Conservation (phyloP, 495 filamentous ascomycete species). For the Penicillium maclennaniae region DNA sequence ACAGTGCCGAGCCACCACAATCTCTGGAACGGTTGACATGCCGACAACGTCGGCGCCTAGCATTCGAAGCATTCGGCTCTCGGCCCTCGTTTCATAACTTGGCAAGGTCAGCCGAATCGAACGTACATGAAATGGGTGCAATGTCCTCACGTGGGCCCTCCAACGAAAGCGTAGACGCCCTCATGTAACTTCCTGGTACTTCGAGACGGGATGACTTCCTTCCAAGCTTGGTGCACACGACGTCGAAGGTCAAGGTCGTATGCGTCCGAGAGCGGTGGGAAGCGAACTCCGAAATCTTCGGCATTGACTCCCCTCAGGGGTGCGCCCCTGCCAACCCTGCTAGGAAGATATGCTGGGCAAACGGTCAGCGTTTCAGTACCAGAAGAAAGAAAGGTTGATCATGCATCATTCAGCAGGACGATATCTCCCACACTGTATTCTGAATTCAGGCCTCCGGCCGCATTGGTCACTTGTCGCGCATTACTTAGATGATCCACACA, state of each 20-base stretch:
- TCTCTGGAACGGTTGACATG: constrained; percentile 78
- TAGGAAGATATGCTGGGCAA: constrained; percentile 62
- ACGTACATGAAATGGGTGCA: background rate
- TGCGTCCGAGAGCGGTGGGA: constrained; percentile 70
- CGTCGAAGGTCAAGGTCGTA: constrained; percentile 68
- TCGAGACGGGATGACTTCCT: constrained; percentile 37
- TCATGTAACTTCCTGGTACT: constrained; percentile 57
- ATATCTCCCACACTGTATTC: constrained; percentile 70
- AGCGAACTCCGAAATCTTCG: constrained; percentile 65
- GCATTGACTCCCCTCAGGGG: constrained; percentile 70
- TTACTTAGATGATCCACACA: constrained; percentile 1
- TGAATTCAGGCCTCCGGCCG: constrained; percentile 68
- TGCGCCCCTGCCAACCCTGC: constrained; percentile 67
- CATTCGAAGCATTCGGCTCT: constrained; percentile 66
- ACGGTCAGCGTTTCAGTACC: constrained; percentile 22
- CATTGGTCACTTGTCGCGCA: constrained; percentile 61
- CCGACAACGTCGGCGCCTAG: constrained; percentile 72
- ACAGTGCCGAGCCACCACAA: constrained; percentile 68
- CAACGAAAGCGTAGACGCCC: constrained; percentile 72
- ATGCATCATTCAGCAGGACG: constrained; percentile 66
- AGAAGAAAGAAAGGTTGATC: constrained; percentile 6
- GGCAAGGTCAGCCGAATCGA: constrained; percentile 5
- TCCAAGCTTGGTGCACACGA: constrained; percentile 59
- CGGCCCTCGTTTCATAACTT: constrained; percentile 73
- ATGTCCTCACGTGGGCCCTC: constrained; percentile 59